phyloP scores from a whole-genome alignment of 2,329 filamentous ascomycete species.

The Biscogniauxia mediterranea region DNA sequence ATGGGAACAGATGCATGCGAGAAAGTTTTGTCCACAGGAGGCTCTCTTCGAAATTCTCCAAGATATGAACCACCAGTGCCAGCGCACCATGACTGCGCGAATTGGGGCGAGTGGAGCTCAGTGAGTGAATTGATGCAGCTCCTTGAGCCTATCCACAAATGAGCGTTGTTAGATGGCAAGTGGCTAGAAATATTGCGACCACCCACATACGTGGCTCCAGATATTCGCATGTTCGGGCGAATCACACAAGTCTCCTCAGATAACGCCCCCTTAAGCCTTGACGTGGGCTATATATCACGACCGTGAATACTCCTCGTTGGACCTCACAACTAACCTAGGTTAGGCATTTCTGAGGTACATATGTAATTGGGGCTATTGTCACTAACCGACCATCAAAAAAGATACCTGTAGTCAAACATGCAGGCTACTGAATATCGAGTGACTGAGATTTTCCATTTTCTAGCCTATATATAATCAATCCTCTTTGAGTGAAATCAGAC shows the following conservation, averaged over 20 bases:
- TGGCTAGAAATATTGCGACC: background rate
- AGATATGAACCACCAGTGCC: background rate
- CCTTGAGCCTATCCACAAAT: background rate
- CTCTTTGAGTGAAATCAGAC: no score
- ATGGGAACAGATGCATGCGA: background rate
- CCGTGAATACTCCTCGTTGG: no score
- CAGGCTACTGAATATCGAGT: no score
- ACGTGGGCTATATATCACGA: no score
- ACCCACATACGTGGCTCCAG: background rate
- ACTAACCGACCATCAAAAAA: no score
- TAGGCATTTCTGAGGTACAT: no score
- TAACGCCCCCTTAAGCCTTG: background rate
- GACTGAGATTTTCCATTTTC: no score
- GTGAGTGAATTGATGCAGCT: background rate
- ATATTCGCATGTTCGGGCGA: background rate
- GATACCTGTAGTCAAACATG: no score
- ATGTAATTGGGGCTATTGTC: no score
- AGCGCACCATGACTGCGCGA: background rate
- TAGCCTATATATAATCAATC: no score
- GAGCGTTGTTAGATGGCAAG: background rate
- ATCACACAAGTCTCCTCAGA: background rate
- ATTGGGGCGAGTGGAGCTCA: background rate
- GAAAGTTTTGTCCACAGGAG: background rate
- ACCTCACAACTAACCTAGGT: no score
- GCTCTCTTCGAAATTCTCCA: background rate